These are phyloP conservation scores for Tardiomyces depauwii DNA, from an alignment of 1,139 yeast genomes.

Conservation along the genomic window DNA sequence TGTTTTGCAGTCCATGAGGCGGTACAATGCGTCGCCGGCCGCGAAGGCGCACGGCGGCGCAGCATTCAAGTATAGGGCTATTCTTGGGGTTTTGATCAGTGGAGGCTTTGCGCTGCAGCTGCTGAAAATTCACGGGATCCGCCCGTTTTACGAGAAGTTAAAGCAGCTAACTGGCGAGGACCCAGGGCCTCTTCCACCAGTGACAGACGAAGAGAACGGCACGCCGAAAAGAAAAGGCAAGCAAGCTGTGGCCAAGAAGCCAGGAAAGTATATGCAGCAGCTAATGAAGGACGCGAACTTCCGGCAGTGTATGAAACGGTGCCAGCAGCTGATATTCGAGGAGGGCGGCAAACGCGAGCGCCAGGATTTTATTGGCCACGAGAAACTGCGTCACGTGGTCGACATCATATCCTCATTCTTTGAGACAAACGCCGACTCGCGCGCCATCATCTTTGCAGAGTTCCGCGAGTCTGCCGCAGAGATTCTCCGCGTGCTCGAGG, in stretches of 20 bases:
- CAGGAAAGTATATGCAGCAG: conserved; percentile 16
- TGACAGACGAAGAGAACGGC: conserved; percentile 21
- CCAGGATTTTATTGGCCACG: conserved; percentile 48
- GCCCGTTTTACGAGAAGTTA: conserved; percentile 52
- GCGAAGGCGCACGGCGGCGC: conserved; percentile 13
- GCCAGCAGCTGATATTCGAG: conserved; percentile 31
- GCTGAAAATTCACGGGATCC: conserved; percentile 70
- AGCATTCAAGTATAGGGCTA: conserved; percentile 18
- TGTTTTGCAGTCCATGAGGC: conserved; percentile 59
- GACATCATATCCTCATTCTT: conserved; percentile 51
- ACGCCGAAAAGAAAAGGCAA: conserved; percentile 17
- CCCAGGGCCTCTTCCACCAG: not conserved
- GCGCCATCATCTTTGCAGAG: conserved; percentile 81
- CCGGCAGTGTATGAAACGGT: conserved; percentile 31
- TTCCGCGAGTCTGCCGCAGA: conserved; percentile 83
- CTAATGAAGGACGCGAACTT: conserved; percentile 46
- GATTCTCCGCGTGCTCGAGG: conserved; percentile 58
- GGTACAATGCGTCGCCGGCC: conserved; percentile 20
- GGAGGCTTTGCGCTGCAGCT: conserved; percentile 49
- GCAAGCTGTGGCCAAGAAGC: conserved; percentile 11
- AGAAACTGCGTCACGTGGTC: conserved; percentile 53
- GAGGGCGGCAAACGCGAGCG: conserved; percentile 22
- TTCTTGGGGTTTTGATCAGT: conserved; percentile 45
- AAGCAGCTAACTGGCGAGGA: conserved; percentile 3
- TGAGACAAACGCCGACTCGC: conserved; percentile 34